Conservation (phyloP, 768 basidiomycete species). For the Amanita fuliginea region DNA sequence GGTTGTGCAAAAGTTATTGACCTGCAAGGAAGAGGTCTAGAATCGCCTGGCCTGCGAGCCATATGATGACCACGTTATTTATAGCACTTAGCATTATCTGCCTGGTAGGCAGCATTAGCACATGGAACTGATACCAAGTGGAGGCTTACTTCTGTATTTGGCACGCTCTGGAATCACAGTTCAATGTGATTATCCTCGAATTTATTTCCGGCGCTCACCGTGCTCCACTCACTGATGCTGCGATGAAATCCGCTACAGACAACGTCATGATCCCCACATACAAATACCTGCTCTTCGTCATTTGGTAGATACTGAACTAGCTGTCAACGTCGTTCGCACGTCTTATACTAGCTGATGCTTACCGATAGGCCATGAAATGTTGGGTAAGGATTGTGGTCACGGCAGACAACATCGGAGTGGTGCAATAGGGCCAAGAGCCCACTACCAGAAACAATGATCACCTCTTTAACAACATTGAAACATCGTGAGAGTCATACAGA, state of each 20-base stretch:
- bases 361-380: slow-evolving; percentile 11
- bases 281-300: slow-evolving; percentile 3
- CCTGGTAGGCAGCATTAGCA: background rate
- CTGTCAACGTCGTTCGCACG: background rate
- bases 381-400: slow-evolving; percentile 10
- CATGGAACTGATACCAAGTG: background rate
- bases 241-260: background rate
- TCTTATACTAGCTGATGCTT: background rate
- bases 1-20: background rate
- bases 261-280: slow-evolving; percentile 6
- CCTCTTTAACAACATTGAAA: background rate
- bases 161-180: background rate
- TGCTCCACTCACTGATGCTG: background rate
- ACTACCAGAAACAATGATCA: background rate
- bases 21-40: background rate
- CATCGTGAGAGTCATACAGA: background rate
- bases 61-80: background rate
- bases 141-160: background rate
- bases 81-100: background rate
- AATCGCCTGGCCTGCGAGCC: background rate
- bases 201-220: background rate
- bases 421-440: slow-evolving; percentile 8
- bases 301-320: slow-evolving; percentile 7
- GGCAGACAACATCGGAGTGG: slow-evolving; percentile 9
- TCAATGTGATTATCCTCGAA: background rate